These are phyloP conservation scores for Phytophthora megakarya DNA, from an alignment of 352 stramenopile genomes.

Conservation along the genomic window DNA sequence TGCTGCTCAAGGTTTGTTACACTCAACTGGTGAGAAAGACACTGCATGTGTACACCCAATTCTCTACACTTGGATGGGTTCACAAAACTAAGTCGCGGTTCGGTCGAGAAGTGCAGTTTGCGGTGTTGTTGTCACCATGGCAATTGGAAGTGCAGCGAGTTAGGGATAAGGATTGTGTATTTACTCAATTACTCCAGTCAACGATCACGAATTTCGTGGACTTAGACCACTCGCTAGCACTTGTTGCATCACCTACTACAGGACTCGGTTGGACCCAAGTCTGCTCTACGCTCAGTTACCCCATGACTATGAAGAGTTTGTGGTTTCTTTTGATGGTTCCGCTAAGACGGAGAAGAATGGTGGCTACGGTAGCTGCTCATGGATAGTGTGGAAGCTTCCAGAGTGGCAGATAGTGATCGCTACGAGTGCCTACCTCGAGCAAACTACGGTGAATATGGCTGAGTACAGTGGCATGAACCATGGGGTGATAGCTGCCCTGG, in stretches of 20 bases:
- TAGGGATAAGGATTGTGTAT: background rate
- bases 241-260: background rate
- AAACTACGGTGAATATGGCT: slow-evolving; percentile 29
- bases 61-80: slow-evolving; percentile 32
- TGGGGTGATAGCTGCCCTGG: background rate
- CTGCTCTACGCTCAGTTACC: background rate
- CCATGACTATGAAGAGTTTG: background rate
- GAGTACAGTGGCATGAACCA: slow-evolving; percentile 28
- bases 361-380: slow-evolving; percentile 14
- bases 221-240: slow-evolving; percentile 4
- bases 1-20: slow-evolving; percentile 10
- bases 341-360: slow-evolving; percentile 19
- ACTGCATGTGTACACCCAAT: slow-evolving; percentile 20
- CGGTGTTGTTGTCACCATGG: slow-evolving; percentile 21
- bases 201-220: slow-evolving; percentile 11
- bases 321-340: slow-evolving; percentile 31
- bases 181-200: slow-evolving; percentile 9
- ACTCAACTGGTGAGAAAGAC: background rate
- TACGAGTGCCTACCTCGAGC: slow-evolving; percentile 11
- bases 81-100: slow-evolving; percentile 17
- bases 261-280: background rate
- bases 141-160: background rate
- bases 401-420: slow-evolving; percentile 21
- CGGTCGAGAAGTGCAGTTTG: slow-evolving; percentile 20
- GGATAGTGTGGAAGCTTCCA: slow-evolving; percentile 23